Conservation (phyloP, 495 filamentous ascomycete species). For the Daldinia bambusicola region DNA sequence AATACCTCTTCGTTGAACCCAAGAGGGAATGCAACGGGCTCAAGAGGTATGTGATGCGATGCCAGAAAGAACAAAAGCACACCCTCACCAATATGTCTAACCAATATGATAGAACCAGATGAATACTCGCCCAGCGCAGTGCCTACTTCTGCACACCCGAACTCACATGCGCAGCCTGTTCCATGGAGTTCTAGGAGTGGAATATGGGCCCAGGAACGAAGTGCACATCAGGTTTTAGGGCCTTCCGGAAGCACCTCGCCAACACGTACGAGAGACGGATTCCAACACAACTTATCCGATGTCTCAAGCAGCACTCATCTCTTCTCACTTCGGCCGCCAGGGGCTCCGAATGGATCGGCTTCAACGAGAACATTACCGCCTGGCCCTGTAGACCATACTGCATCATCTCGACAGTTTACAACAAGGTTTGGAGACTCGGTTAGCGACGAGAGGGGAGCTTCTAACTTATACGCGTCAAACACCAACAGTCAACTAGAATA, state of each 20-base stretch:
- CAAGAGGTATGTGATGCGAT: slow-evolving; percentile 55
- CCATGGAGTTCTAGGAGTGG: slow-evolving; percentile 31
- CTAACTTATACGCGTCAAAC: slow-evolving; percentile 27
- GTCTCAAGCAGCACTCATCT: slow-evolving; percentile 12
- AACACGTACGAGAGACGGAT: slow-evolving; percentile 33
- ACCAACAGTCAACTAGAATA: slow-evolving; percentile 25
- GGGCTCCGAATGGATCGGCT: slow-evolving; percentile 26
- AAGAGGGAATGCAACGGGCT: slow-evolving; percentile 52
- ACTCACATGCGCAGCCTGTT: slow-evolving; percentile 27
- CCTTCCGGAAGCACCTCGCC: slow-evolving; percentile 40
- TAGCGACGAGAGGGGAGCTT: slow-evolving; percentile 24
- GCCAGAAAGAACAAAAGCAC: neutral
- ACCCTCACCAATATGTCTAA: slow-evolving; percentile 36
- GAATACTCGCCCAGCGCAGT: slow-evolving; percentile 48
- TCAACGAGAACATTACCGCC: slow-evolving; percentile 33
- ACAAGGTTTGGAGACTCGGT: slow-evolving; percentile 30
- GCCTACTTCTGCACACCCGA: slow-evolving; percentile 40
- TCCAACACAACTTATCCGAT: slow-evolving; percentile 34
- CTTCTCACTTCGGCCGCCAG: slow-evolving; percentile 27
- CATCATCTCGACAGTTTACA: slow-evolving; percentile 23
- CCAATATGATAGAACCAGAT: slow-evolving; percentile 47
- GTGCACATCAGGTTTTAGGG: slow-evolving; percentile 19
- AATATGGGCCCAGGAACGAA: slow-evolving; percentile 29
- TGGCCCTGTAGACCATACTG: slow-evolving; percentile 33
- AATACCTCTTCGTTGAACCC: slow-evolving; percentile 55